A percentile compares a stretch with the other conserved stretches of the same genome.
Conservation (phyloP, 768 basidiomycete species). For the Phylloporus scabripes region DNA sequence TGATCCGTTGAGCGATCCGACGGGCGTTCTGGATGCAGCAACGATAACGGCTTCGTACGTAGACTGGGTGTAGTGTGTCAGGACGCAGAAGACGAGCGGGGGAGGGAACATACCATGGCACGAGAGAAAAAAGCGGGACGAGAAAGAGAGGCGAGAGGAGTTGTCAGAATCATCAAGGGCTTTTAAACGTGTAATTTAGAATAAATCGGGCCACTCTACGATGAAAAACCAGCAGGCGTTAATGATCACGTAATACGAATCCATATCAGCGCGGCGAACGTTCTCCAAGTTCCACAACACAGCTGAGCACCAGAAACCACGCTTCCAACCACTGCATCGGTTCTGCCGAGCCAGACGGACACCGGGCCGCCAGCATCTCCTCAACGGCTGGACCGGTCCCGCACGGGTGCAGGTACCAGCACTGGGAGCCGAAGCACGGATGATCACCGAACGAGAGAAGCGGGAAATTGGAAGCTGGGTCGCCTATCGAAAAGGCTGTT, state of each 20-base stretch:
- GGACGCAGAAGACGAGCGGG: background rate
- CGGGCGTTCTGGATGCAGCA: slow-evolving; percentile 88
- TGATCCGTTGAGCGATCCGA: slow-evolving; percentile 86
- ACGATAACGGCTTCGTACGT: slow-evolving; percentile 89
- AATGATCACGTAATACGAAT: background rate
- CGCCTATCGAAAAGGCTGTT: slow-evolving; percentile 52
- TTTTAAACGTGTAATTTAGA: slow-evolving; percentile 14
- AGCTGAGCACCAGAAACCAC: slow-evolving; percentile 75
- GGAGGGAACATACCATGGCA: slow-evolving; percentile 43
- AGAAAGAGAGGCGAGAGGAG: slow-evolving; percentile 36
- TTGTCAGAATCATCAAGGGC: slow-evolving; percentile 34
- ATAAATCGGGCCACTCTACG: slow-evolving; percentile 11
- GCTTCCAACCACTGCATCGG: slow-evolving; percentile 50
- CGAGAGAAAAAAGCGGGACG: slow-evolving; percentile 39
- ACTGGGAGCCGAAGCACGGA: slow-evolving; percentile 64
- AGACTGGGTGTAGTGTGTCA: slow-evolving; percentile 21
- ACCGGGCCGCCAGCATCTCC: slow-evolving; percentile 57
- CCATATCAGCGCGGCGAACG: background rate
- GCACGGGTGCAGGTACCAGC: slow-evolving; percentile 89
- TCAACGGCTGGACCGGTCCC: slow-evolving; percentile 59
- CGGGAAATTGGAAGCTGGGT: slow-evolving; percentile 55
- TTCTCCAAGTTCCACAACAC: slow-evolving; percentile 50
- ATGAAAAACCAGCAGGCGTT: background rate
- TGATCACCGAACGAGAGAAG: slow-evolving; percentile 86
- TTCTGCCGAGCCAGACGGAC: slow-evolving; percentile 12